phyloP scores from a whole-genome alignment of 1,284 basidiomycete species.

The Cryptococcus jaspeensis region DNA sequence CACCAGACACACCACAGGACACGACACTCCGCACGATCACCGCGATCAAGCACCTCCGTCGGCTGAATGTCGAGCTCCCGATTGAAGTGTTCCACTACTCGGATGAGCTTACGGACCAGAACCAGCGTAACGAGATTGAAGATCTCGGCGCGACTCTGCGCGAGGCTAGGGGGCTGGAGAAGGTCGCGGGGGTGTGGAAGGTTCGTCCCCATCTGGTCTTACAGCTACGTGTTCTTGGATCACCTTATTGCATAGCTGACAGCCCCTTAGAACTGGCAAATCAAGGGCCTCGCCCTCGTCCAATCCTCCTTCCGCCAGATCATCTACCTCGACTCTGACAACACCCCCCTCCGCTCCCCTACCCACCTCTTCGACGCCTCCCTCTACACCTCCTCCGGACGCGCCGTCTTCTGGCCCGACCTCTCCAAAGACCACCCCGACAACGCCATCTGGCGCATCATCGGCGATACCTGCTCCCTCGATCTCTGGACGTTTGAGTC shows the following conservation, averaged over 20 bases:
- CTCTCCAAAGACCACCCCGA: slow-evolving; percentile 54
- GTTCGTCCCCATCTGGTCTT: slow-evolving; percentile 8
- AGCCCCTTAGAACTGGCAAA: slow-evolving; percentile 50
- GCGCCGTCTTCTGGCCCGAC: slow-evolving; percentile 56
- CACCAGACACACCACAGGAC: slow-evolving; percentile 31
- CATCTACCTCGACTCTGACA: slow-evolving; percentile 50
- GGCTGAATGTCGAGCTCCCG: slow-evolving; percentile 45
- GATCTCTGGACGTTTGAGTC: slow-evolving; percentile 47
- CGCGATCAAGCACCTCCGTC: slow-evolving; percentile 45
- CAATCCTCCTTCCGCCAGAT: slow-evolving; percentile 53
- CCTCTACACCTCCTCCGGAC: slow-evolving; percentile 44
- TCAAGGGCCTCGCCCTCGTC: slow-evolving; percentile 54
- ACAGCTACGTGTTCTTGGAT: slow-evolving; percentile 1
- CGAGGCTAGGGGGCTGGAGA: slow-evolving; percentile 31
- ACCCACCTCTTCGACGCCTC: slow-evolving; percentile 50
- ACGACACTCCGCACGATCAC: slow-evolving; percentile 50
- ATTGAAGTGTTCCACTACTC: slow-evolving; percentile 54
- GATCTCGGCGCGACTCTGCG: slow-evolving; percentile 45
- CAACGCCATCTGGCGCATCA: slow-evolving; percentile 56
- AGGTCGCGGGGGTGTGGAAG: slow-evolving; percentile 41
- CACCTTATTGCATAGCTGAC: neutral
- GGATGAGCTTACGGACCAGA: slow-evolving; percentile 44
- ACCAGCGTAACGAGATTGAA: slow-evolving; percentile 39
- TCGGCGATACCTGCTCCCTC: slow-evolving; percentile 51
- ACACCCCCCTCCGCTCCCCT: slow-evolving; percentile 51